Percentiles rank a stretch among this genome's conserved stretches.
These are phyloP conservation scores for Raffaelea deltoideospora DNA, from an alignment of 2,329 filamentous ascomycete genomes.

Conservation along the genomic window DNA sequence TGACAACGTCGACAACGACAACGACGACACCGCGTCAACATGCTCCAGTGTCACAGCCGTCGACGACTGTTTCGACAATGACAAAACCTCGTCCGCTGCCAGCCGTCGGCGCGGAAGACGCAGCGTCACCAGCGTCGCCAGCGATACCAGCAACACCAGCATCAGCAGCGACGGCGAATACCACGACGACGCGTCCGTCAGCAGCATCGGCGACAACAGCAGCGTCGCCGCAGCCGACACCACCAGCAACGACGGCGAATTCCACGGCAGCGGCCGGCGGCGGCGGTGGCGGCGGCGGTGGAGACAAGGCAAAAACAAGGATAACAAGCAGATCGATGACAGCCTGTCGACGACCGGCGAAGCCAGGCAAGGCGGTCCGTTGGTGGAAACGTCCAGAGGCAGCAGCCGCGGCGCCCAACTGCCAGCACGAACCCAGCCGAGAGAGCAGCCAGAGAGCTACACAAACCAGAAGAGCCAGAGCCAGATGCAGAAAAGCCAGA, in stretches of 20 bases:
- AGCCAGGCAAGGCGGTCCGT: neutral
- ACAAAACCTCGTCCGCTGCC: neutral
- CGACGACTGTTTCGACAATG: neutral
- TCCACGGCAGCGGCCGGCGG: neutral
- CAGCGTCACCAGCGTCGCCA: slow-evolving; percentile 1
- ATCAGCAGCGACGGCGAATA: neutral
- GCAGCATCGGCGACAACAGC: neutral
- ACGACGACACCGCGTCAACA: neutral
- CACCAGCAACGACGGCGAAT: neutral
- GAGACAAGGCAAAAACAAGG: neutral
- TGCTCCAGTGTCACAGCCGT: neutral
- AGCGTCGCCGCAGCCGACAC: neutral
- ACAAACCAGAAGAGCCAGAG: neutral
- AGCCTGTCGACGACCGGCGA: neutral
- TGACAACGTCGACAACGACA: neutral
- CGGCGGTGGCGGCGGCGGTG: neutral
- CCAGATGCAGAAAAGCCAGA: neutral
- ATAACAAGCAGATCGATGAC: neutral
- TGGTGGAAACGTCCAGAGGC: neutral
- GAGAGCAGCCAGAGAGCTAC: neutral
- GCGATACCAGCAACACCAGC: neutral
- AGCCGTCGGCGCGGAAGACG: neutral
- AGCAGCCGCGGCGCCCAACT: neutral
- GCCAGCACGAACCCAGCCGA: neutral
- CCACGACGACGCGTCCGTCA: neutral